Percentiles rank a stretch among this genome's conserved stretches.
Evolutionary conservation across 495 filamentous ascomycete species (phyloP).

Genomic region (Penicillium tannophilum): DNA sequence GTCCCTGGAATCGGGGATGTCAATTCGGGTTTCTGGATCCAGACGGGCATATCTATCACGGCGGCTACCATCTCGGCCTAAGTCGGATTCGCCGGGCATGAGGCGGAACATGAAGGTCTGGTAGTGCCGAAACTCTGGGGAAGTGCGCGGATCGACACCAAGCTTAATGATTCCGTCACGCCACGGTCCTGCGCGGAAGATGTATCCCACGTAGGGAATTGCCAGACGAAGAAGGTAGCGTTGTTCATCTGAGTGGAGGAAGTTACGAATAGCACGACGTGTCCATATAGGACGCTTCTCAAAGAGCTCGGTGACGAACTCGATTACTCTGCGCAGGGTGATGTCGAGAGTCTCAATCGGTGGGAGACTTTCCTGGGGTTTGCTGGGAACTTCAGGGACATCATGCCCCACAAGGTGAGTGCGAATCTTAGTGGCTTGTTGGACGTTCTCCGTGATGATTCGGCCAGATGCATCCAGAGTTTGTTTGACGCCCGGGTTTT

Average conservation of each 20-base stretch:
- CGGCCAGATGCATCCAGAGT: conserved; percentile 53
- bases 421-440: conserved; percentile 49
- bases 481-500: conserved; percentile 60
- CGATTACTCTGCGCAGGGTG: conserved; percentile 59
- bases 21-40: conserved; percentile 11
- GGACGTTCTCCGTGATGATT: conserved; percentile 54
- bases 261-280: conserved; percentile 73
- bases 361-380: conserved; percentile 51
- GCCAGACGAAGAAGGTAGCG: conserved; percentile 62
- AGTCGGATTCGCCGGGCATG: conserved; percentile 73
- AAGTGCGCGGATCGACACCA: conserved; percentile 80
- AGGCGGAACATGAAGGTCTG: conserved; percentile 84
- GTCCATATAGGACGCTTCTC: conserved; percentile 82
- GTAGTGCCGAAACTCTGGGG: conserved; percentile 74
- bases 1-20: conserved; percentile 13
- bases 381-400: conserved; percentile 48
- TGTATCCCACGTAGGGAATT: conserved; percentile 79
- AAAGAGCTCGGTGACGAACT: conserved; percentile 60
- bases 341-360: conserved; percentile 48
- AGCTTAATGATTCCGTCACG: conserved; percentile 81
- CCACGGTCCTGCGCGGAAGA: conserved; percentile 89
- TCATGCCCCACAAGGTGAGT: conserved; percentile 66
- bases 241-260: conserved; percentile 48
- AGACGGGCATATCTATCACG: conserved; percentile 29
- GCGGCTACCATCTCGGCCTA: conserved; percentile 71